Evolutionary conservation across 208 protist species (phyloP).

Genomic region (Angomonas deanei): DNA sequence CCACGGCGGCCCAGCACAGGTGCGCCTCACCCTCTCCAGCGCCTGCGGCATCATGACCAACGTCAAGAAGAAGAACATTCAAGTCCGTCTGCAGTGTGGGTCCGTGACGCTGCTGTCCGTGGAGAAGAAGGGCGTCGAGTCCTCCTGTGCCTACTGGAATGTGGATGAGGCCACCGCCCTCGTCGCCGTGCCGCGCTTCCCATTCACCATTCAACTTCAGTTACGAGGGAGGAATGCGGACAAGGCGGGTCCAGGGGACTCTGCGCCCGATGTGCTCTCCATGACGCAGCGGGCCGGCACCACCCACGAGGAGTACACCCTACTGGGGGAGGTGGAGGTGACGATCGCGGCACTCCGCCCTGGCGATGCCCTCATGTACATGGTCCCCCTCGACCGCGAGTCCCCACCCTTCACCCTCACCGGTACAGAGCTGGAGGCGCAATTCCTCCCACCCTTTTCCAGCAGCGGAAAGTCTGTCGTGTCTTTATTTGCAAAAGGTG

Average conservation of each 20-base stretch:
- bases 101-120: constrained; percentile 32
- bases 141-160: constrained; percentile 37
- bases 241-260: background rate
- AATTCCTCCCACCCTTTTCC: background rate
- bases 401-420: background rate
- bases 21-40: constrained; percentile 56
- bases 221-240: background rate
- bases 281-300: background rate
- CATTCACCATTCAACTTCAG: background rate
- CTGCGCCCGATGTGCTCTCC: constrained; percentile 3
- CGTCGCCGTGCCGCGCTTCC: constrained; percentile 16
- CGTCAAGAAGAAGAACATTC: constrained; percentile 30
- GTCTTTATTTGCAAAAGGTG: constrained; percentile 31
- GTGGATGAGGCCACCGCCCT: constrained; percentile 31
- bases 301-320: background rate
- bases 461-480: constrained; percentile 15
- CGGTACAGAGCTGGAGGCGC: background rate
- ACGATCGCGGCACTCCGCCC: background rate
- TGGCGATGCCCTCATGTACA: constrained; percentile 1
- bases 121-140: constrained; percentile 21
- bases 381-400: background rate
- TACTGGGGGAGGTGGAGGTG: constrained; percentile 1
- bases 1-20: constrained; percentile 13
- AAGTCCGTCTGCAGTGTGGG: constrained; percentile 32
- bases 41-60: constrained; percentile 34